Percentiles rank a stretch among this genome's conserved stretches.
phyloP scores from a whole-genome alignment of 1,284 basidiomycete genomes.

The Puccinia sorghi region DNA sequence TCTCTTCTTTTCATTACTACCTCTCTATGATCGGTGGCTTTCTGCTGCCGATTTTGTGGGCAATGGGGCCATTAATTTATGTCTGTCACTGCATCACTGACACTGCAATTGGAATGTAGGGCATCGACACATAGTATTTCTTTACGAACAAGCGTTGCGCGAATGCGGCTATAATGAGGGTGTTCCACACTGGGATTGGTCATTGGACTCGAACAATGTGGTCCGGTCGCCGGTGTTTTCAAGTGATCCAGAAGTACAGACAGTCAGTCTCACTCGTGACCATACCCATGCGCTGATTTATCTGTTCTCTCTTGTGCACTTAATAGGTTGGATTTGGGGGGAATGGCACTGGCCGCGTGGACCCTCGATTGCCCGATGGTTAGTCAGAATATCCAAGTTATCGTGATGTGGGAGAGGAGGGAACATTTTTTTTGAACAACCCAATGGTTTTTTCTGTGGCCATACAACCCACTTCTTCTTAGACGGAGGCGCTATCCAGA shows the following conservation, averaged over 20 bases:
- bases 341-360: conserved; percentile 38
- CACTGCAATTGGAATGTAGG: conserved; percentile 16
- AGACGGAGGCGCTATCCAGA: conserved; percentile 36
- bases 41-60: not conserved
- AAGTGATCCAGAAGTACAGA: conserved; percentile 12
- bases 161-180: conserved; percentile 27
- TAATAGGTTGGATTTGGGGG: conserved; percentile 36
- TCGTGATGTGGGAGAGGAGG: too few species aligned
- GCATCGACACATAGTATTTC: conserved; percentile 46
- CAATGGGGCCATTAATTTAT: not conserved
- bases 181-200: conserved; percentile 45
- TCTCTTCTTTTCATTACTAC: not conserved
- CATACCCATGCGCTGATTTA: not conserved
- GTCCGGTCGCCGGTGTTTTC: conserved; percentile 39
- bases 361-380: conserved; percentile 20
- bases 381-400: not conserved
- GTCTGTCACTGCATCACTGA: not conserved
- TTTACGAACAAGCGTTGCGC: conserved; percentile 33
- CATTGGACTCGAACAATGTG: conserved; percentile 31
- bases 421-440: not conserved
- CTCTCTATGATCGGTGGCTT: too few species aligned
- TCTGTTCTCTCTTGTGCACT: not conserved
- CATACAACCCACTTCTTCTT: not conserved
- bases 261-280: not conserved
- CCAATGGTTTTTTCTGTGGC: not conserved